phyloP scores from a whole-genome alignment of 306 rosid genomes.

The Abrus precatorius region DNA sequence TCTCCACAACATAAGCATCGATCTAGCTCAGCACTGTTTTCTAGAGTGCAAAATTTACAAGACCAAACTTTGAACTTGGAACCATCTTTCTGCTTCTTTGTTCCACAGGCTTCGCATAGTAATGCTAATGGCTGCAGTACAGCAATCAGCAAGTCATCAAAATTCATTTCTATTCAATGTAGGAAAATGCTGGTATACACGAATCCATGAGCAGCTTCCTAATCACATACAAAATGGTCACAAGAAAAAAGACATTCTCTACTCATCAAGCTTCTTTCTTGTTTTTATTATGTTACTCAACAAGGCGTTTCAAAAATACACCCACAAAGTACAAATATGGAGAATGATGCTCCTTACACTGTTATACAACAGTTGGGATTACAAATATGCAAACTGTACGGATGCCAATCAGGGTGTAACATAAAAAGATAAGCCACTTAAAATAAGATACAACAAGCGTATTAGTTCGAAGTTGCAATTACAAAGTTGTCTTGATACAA shows the following conservation, averaged over 20 bases:
- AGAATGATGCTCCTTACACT: no score
- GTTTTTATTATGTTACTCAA: no score
- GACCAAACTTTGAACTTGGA: constrained; percentile 59
- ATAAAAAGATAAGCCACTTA: not conserved
- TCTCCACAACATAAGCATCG: constrained; percentile 71
- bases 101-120: constrained; percentile 61
- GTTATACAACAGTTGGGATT: no score
- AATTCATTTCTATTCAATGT: constrained; percentile 15
- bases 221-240: not conserved
- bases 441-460: not conserved
- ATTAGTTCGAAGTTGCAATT: not conserved
- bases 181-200: not conserved
- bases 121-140: constrained; percentile 56
- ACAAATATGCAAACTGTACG: no score
- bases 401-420: not conserved
- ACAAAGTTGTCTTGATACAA: not conserved
- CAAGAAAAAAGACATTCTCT: no score
- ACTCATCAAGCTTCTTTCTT: no score
- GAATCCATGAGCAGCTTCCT: not conserved
- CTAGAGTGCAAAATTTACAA: constrained; percentile 70
- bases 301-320: no score
- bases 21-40: constrained; percentile 56
- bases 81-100: constrained; percentile 29
- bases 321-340: no score
- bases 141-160: constrained; percentile 21